These are phyloP conservation scores for Phyllosticta capitalensis DNA, from an alignment of 2,329 filamentous ascomycete genomes.

Conservation along the genomic window DNA sequence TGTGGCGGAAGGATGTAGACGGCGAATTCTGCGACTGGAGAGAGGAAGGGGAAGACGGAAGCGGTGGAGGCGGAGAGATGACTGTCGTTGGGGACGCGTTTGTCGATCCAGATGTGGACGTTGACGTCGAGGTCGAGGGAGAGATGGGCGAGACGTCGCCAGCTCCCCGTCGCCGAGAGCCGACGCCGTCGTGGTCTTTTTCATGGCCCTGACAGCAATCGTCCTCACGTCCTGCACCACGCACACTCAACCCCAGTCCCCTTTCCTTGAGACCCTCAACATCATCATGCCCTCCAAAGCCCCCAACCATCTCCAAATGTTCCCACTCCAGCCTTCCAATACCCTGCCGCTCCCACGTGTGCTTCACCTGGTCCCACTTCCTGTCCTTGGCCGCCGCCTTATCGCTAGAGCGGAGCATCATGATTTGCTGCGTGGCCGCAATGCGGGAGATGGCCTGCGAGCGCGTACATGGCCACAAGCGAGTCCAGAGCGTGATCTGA, in stretches of 20 bases:
- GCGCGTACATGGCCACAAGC: background rate
- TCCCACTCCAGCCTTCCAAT: background rate
- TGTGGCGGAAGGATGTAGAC: too few relatives aligned
- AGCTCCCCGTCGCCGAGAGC: too few relatives aligned
- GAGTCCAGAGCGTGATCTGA: background rate
- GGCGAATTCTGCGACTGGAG: background rate
- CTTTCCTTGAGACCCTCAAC: background rate
- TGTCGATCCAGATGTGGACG: too few relatives aligned
- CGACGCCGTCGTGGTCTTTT: too few relatives aligned
- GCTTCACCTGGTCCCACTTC: background rate
- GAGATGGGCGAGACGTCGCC: too few relatives aligned
- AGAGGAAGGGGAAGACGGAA: background rate
- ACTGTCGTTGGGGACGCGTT: too few relatives aligned
- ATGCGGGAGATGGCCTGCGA: background rate
- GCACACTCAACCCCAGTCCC: background rate
- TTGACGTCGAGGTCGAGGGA: too few relatives aligned
- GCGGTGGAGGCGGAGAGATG: too few relatives aligned
- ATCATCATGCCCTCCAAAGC: background rate
- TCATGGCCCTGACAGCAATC: too few relatives aligned
- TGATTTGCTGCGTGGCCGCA: background rate
- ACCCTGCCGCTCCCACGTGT: background rate
- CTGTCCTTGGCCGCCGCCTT: background rate
- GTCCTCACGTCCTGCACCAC: background rate
- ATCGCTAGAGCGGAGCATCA: background rate
- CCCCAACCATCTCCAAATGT: background rate